Percentiles rank a stretch among this genome's conserved stretches.
These are phyloP conservation scores for Aspergillus phoenicis DNA, from an alignment of 2,329 filamentous ascomycete species.

Conservation along the genomic window DNA sequence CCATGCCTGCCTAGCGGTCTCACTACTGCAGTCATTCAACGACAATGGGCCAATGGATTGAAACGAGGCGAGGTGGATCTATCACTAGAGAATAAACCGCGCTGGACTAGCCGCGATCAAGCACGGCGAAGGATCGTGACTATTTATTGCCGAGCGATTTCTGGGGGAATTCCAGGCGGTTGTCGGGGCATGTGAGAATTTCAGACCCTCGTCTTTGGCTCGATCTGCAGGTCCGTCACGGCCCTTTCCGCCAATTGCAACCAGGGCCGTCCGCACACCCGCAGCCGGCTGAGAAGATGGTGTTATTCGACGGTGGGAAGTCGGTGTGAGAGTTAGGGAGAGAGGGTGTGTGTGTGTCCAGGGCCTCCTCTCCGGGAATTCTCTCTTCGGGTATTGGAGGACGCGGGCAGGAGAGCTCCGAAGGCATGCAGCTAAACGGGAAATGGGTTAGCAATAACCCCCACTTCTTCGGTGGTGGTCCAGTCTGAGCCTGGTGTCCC, in stretches of 20 bases:
- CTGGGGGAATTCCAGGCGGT: constrained; percentile 2
- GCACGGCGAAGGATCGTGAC: constrained; percentile 9
- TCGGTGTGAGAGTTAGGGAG: constrained; percentile 1
- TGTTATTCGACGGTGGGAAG: constrained; percentile 1
- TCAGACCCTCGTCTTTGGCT: not conserved
- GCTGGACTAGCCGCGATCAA: constrained; percentile 14
- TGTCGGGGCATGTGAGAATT: constrained; percentile 9
- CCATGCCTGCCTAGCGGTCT: constrained; percentile 4
- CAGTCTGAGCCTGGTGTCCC: not conserved
- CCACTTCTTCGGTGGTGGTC: not conserved
- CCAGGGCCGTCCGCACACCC: not conserved
- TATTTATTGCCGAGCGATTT: constrained; percentile 1
- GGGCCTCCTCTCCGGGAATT: not conserved
- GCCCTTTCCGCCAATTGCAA: constrained; percentile 4
- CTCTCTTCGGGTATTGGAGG: constrained; percentile 8
- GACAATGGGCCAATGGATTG: constrained; percentile 2
- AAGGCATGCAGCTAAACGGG: constrained; percentile 10
- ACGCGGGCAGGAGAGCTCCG: constrained; percentile 9
- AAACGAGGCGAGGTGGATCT: constrained; percentile 7
- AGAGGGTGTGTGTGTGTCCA: not conserved
- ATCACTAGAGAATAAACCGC: constrained; percentile 1
- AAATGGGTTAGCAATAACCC: not conserved
- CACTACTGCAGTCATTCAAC: constrained; percentile 9
- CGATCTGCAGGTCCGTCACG: constrained; percentile 11
- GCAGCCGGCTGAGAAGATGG: not conserved